Percentiles rank a stretch among this genome's conserved stretches.
These are phyloP conservation scores for Alternaria solani DNA, from an alignment of 2,329 filamentous ascomycete genomes.

Conservation along the genomic window DNA sequence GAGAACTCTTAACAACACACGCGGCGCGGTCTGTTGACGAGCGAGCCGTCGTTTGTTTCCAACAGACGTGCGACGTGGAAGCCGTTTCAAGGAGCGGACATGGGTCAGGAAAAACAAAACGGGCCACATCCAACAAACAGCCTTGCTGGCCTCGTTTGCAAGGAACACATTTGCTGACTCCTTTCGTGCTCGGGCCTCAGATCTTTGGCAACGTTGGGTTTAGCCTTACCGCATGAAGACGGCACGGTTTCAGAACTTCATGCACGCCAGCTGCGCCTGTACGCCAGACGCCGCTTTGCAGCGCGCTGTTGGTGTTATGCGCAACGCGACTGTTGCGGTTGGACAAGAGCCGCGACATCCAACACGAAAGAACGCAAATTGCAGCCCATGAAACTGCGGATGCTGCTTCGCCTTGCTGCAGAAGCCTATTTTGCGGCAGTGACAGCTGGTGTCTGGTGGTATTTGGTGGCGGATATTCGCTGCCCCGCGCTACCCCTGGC, in stretches of 20 bases:
- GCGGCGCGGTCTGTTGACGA: conserved; percentile 13
- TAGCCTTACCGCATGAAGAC: conserved; percentile 26
- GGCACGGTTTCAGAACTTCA: conserved; percentile 28
- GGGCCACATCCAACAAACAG: conserved; percentile 30
- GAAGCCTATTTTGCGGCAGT: conserved; percentile 12
- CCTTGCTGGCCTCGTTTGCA: conserved; percentile 32
- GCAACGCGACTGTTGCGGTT: conserved; percentile 15
- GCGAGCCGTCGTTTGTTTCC: conserved; percentile 24
- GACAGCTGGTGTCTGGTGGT: conserved; percentile 2
- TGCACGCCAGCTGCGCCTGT: conserved; percentile 15
- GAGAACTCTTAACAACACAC: conserved; percentile 16
- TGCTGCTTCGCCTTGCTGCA: conserved; percentile 23
- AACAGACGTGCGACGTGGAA: conserved; percentile 35
- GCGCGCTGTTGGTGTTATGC: conserved; percentile 12
- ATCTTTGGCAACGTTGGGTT: conserved; percentile 4
- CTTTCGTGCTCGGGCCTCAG: conserved; percentile 13
- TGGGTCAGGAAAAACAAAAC: conserved; percentile 29
- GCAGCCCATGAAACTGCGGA: conserved; percentile 15
- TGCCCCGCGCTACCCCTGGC: conserved; percentile 28
- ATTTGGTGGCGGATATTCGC: conserved; percentile 25
- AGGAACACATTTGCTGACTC: conserved; percentile 27
- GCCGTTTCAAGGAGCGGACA: conserved; percentile 37
- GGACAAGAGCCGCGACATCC: conserved; percentile 12
- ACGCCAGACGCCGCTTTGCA: conserved; percentile 9
- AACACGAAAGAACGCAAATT: conserved; percentile 11